Evolutionary conservation across 805 yeast genomes (phyloP), one percentile per base, ranked within the genome.

Genomic region (Zygotorulaspora sp.): DNA sequence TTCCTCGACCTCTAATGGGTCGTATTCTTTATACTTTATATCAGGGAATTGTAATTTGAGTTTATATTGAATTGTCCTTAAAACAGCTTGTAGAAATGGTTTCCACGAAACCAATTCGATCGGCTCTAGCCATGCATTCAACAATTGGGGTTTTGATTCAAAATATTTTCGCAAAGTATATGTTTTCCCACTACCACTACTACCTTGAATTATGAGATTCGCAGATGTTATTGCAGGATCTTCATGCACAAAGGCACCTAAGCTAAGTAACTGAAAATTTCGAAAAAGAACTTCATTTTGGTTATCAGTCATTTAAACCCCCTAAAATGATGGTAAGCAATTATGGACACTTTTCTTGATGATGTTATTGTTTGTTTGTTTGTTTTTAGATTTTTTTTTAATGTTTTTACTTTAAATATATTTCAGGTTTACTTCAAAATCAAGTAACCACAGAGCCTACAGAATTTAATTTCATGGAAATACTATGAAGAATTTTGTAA

Each of bases 71-170:
- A 53, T 38, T 5, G 39, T 38, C 33, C 60, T 52, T 3, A 57
- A 50, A 6, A 58, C 48, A 0, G 57, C 55, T 38, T 56, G 62
- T 36, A 58, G 36, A 8, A 59, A 41, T 3, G 61, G 57, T 40
- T 59, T 61, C 62, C 62, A 52, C 3, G 60, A 44, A 6, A 61
- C 62, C 19, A 55, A 37, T 32, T 58, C 63, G n/a, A 48, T 49
- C 1, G 61, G 56, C 27, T 48, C 47, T 6, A 61, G 32, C 47
- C 52, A 48, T 3, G 47, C 50, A 31, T 39, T 32, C 0, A 47
- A 34, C 4, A 55, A 19, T 1, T 41, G 41, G 5, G 44, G 38
- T 24, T 52, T 44, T 4, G 29, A 32, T 3, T 44, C 40, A 11
- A 58, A 52, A 18, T 45, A 47, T 13, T 47, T 40, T 12, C 32